Conservation (phyloP, 2,329 filamentous ascomycete genomes). For the Didymellaceae sp. region DNA sequence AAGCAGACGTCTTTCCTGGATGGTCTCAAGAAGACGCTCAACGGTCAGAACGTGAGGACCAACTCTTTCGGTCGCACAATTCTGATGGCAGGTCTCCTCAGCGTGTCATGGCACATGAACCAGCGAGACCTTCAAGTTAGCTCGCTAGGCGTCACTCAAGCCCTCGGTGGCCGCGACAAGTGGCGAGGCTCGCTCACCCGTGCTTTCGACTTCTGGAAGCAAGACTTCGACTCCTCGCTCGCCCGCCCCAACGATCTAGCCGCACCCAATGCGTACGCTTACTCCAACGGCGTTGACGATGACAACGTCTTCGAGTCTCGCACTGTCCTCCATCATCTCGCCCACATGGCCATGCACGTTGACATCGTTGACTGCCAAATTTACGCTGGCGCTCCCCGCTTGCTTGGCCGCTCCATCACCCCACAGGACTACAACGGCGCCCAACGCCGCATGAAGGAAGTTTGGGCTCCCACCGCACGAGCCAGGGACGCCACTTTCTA, state of each 20-base stretch:
- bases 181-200: conserved; percentile 86
- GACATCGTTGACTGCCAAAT: conserved; percentile 98
- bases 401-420: conserved; percentile 86
- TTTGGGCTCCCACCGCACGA: conserved; percentile 86
- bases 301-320: conserved; percentile 84
- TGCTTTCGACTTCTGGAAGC: conserved; percentile 93
- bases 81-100: conserved; percentile 90
- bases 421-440: conserved; percentile 80
- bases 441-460: conserved; percentile 81
- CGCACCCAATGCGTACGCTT: conserved; percentile 38
- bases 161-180: conserved; percentile 85
- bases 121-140: conserved; percentile 92
- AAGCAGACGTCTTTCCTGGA: conserved; percentile 89
- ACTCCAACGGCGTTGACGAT: conserved; percentile 54
- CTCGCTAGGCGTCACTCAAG: conserved; percentile 79
- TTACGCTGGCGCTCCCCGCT: conserved; percentile 83
- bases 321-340: conserved; percentile 88
- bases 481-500: conserved; percentile 93
- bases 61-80: conserved; percentile 94
- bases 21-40: conserved; percentile 86
- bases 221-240: conserved; percentile 84
- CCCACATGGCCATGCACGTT: conserved; percentile 97
- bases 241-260: conserved; percentile 58
- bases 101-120: conserved; percentile 97
- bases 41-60: conserved; percentile 82